These are phyloP conservation scores for Strigomonas culicis DNA, from an alignment of 208 protist species.

Conservation along the genomic window DNA sequence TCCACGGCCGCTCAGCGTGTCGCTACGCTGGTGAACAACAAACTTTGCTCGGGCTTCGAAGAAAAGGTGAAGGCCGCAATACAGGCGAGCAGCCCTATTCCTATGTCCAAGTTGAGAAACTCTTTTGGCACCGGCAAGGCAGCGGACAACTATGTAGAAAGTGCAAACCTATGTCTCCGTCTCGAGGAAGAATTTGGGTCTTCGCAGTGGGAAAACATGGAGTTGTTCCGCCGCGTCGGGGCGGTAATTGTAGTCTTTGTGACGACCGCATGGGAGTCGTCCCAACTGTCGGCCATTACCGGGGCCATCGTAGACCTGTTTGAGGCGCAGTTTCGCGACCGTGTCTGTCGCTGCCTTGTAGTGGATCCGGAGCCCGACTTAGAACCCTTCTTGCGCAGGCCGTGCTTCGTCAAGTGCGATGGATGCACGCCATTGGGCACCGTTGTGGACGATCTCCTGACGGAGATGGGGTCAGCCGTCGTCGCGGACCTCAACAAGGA, in stretches of 20 bases:
- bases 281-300: background rate
- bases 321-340: slow-evolving; percentile 36
- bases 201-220: slow-evolving; percentile 78
- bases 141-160: background rate
- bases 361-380: slow-evolving; percentile 33
- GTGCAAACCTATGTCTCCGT: slow-evolving; percentile 26
- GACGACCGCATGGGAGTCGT: background rate
- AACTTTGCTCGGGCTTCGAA: too few relatives aligned
- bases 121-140: background rate
- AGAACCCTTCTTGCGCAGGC: slow-evolving; percentile 10
- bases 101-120: background rate
- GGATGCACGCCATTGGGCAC: slow-evolving; percentile 19
- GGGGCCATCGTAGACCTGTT: background rate
- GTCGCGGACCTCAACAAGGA: slow-evolving; percentile 19
- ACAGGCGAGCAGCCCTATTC: background rate
- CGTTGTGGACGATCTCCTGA: slow-evolving; percentile 25
- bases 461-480: slow-evolving; percentile 33
- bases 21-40: too few relatives aligned
- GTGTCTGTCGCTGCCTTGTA: slow-evolving; percentile 77
- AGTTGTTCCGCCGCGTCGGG: slow-evolving; percentile 39
- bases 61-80: background rate
- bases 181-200: slow-evolving; percentile 42
- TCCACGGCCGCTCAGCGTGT: too few relatives aligned
- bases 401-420: slow-evolving; percentile 5
- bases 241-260: slow-evolving; percentile 65